These are phyloP conservation scores for Mesembryanthemum crystallinum DNA, from an alignment of 148 eudicot species.

Conservation along the genomic window DNA sequence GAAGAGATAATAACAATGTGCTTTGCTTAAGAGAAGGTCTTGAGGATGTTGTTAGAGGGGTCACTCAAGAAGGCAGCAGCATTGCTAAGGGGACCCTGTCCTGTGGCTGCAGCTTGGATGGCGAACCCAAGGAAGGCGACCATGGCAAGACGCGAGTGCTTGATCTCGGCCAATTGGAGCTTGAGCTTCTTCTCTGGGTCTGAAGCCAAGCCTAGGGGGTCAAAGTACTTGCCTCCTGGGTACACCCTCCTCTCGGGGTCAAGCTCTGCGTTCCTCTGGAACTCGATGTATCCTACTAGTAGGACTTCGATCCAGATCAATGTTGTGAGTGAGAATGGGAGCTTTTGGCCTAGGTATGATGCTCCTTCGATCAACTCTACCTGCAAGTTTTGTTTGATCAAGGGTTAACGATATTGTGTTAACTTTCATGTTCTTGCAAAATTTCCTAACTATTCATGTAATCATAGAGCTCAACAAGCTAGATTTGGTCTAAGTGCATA, in stretches of 20 bases:
- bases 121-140: slow-evolving; percentile 86
- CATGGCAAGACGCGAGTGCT: slow-evolving; percentile 96
- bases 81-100: slow-evolving; percentile 89
- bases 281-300: slow-evolving; percentile 82
- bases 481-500: background rate
- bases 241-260: slow-evolving; percentile 80
- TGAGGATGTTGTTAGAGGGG: slow-evolving; percentile 55
- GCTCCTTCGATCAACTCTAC: slow-evolving; percentile 91
- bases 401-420: background rate
- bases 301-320: slow-evolving; percentile 84
- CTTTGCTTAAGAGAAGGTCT: slow-evolving; percentile 30
- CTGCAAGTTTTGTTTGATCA: slow-evolving; percentile 27
- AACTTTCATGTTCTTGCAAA: background rate
- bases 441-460: background rate
- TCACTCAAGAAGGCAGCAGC: slow-evolving; percentile 88
- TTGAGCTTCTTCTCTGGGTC: slow-evolving; percentile 81
- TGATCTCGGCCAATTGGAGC: slow-evolving; percentile 87
- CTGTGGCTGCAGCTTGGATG: slow-evolving; percentile 92
- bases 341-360: slow-evolving; percentile 90
- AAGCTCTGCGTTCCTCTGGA: slow-evolving; percentile 85
- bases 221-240: slow-evolving; percentile 84
- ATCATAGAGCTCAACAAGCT: background rate
- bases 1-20: background rate
- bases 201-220: slow-evolving; percentile 75
- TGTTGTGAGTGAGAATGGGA: slow-evolving; percentile 75